Conservation (phyloP, 768 basidiomycete species). For the Rhizopogon vulgaris region DNA sequence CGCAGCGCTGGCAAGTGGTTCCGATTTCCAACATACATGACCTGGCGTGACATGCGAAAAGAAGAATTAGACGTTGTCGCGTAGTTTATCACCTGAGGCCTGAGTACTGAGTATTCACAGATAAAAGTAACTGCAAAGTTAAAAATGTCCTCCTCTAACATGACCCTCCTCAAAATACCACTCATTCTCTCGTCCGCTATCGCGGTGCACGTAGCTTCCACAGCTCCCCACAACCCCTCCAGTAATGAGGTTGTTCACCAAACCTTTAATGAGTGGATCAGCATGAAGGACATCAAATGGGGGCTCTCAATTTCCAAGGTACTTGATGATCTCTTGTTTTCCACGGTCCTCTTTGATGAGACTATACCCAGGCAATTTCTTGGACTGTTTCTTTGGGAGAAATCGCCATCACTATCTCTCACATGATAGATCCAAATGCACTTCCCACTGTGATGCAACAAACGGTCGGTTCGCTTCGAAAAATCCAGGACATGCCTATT, state of each 20-base stretch:
- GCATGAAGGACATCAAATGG: too few species aligned
- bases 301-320: too few species aligned
- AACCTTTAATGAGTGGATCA: not conserved
- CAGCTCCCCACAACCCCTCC: conserved; percentile 41
- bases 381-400: conserved; percentile 36
- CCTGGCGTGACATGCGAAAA: too few species aligned
- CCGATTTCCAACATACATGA: too few species aligned
- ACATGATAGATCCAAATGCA: too few species aligned
- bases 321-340: too few species aligned
- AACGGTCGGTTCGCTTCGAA: too few species aligned
- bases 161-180: conserved; percentile 33
- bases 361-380: conserved; percentile 25
- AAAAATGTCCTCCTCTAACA: conserved; percentile 8
- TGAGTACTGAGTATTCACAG: too few species aligned
- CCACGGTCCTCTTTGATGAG: not conserved
- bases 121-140: not conserved
- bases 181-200: conserved; percentile 35
- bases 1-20: too few species aligned
- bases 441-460: too few species aligned
- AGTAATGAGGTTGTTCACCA: conserved; percentile 20
- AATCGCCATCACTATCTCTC: conserved; percentile 24
- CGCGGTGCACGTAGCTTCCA: conserved; percentile 34
- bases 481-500: not conserved
- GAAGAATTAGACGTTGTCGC: too few species aligned
- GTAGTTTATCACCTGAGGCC: too few species aligned